Base-by-base conservation (phyloP, 1,139 yeast genomes). In the Hyphopichia khmerensis region DNA sequence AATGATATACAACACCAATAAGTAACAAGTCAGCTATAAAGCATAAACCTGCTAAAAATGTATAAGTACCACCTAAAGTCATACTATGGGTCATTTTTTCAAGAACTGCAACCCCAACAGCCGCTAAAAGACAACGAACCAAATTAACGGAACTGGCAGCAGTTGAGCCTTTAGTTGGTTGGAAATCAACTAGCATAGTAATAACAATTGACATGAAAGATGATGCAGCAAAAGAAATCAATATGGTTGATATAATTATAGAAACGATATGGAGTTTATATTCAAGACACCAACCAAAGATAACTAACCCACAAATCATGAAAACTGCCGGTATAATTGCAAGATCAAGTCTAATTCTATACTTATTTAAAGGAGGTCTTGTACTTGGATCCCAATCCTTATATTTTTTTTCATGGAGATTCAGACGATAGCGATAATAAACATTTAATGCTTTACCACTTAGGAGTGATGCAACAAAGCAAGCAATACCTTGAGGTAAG, bases 261-360 rank as follows among this genome's bases (percentile, higher is more conserved):
- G 72, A 59, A 11, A 61, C 43, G 7, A 67, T 53, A 35, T 58
- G 54, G 27, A 49, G 47, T 31, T 53, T 48, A 39, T 44, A 60
- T 36, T 70, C 62, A 16, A 70, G 46, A 42, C 74, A 66, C 75
- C 75, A 70, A 2, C 76, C 76, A 49, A 64, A 70, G 1, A 68
- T 62, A 2, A 66, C 21, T n/a, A 64, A 48, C 0, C 75, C 75
- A 8, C 53, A 43, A 8, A 62, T 45, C 49, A 58, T 49, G 4
- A 60, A 23, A 3, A 47, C 17, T 2, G 62, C 56, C 0, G 72
- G 70, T 1, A 58, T 38, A 2, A 65, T 41, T 16, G 64, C 52
- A 19, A 64, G 43, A 36, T 60, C 61, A 14, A 69, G 44, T 42
- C 75, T 54, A 0, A 67, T 53, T 16, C 57, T 52, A 15, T 58